These are phyloP conservation scores for Candida peoriensis DNA, from an alignment of 805 yeast species.

Conservation along the genomic window DNA sequence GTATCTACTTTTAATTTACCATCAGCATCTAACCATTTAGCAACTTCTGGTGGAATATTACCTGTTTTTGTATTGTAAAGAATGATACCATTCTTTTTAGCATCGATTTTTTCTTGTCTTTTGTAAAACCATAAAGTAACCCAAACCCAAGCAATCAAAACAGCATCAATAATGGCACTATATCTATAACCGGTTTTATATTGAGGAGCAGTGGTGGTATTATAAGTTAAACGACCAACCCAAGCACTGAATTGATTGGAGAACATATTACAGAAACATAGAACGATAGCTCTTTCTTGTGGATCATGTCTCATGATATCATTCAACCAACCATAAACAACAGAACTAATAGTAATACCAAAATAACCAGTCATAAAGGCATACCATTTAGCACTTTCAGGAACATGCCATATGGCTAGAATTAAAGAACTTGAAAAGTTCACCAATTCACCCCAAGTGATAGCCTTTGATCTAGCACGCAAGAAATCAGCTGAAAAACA, in stretches of 20 bases:
- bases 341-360: slow-evolving; percentile 53
- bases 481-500: slow-evolving; percentile 27
- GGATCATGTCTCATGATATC: slow-evolving; percentile 53
- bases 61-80: slow-evolving; percentile 23
- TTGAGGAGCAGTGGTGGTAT: slow-evolving; percentile 49
- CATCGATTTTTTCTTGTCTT: slow-evolving; percentile 33
- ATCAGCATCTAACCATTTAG: slow-evolving; percentile 3
- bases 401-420: slow-evolving; percentile 47
- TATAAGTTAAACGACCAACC: slow-evolving; percentile 28
- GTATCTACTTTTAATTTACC: slow-evolving; percentile 1
- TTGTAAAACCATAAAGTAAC: slow-evolving; percentile 31
- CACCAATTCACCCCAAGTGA: slow-evolving; percentile 36
- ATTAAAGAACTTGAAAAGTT: slow-evolving; percentile 41
- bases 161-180: slow-evolving; percentile 25
- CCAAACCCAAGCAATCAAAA: slow-evolving; percentile 19
- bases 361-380: slow-evolving; percentile 27
- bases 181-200: slow-evolving; percentile 49
- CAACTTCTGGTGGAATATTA: slow-evolving; percentile 20
- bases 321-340: slow-evolving; percentile 52
- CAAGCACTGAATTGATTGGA: slow-evolving; percentile 52
- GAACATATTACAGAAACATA: slow-evolving; percentile 43
- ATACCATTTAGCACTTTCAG: slow-evolving; percentile 48
- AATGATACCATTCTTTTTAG: slow-evolving; percentile 33
- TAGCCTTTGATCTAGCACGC: slow-evolving; percentile 37
- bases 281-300: slow-evolving; percentile 44